Percentiles rank a stretch among this genome's conserved stretches.
Conservation (phyloP, 306 rosid species). For the Herpetospermum pedunculosum region DNA sequence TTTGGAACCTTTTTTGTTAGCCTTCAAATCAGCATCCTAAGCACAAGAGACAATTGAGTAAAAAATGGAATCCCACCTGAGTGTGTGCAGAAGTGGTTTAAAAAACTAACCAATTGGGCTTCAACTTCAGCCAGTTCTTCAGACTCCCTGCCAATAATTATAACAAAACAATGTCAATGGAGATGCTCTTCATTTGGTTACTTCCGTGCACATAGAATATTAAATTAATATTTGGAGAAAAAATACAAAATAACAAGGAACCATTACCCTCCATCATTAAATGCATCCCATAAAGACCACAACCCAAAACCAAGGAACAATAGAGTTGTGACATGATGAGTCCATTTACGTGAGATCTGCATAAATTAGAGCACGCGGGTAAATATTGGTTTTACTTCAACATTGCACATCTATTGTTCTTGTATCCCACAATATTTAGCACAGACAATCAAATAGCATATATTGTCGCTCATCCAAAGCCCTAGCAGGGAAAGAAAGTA, state of each 20-base stretch:
- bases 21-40: constrained; percentile 51
- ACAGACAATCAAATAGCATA: neutral
- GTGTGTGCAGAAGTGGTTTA: neutral
- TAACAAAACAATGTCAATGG: constrained; percentile 2
- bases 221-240: neutral
- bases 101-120: constrained; percentile 55
- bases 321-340: constrained; percentile 73
- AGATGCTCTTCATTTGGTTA: neutral
- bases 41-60: constrained; percentile 11
- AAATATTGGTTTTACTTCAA: neutral
- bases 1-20: constrained; percentile 34
- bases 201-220: constrained; percentile 7
- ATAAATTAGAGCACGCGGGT: constrained; percentile 1
- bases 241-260: constrained; percentile 5
- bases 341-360: constrained; percentile 77
- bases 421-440: neutral
- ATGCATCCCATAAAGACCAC: constrained; percentile 88
- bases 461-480: too few species aligned
- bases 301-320: constrained; percentile 79
- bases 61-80: neutral
- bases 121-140: constrained; percentile 95
- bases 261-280: constrained; percentile 52
- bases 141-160: constrained; percentile 41
- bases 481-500: neutral
- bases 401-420: neutral